Evolutionary conservation across 257 asterid species (phyloP), one percentile per base, ranked within the genome.

Genomic region (Nicotiana noctiflora): DNA sequence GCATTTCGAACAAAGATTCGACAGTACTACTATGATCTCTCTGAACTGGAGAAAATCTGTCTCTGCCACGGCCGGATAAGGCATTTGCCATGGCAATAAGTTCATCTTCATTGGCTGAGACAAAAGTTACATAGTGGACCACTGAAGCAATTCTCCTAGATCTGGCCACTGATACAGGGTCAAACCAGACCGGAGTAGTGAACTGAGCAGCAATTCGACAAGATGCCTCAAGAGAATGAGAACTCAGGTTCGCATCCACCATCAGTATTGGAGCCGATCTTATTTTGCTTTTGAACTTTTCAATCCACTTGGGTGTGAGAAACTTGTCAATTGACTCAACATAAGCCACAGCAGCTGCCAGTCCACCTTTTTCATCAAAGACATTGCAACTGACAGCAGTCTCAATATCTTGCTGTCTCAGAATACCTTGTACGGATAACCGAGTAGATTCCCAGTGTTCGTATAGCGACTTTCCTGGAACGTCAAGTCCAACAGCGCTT

Each of bases 31-130:
- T 49, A 21, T 34, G 57, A 67, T 84, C 86, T 80, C 82, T 87
- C 86, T 82, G 82, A 32, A 87, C 59, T 62, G 90, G 93, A 11
- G 65, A 56, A 81, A 89, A 92, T 74, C 65, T 79, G 55, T 89
- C 89, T 55, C 59, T 72, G 1, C 82, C 49, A n/a, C 55, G 72
- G 1, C 82, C 40, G 21, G 95, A 88, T 2, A 95, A 80, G 11
- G 95, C 91, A 81, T 92, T 93, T 87, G 97, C 98, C 98, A 95
- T 95, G 51, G 97, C 93, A 76, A 95, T 83, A 19, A 95, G 95
- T 88, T 95, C 98, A 75, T 93, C 91, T 86, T 92, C 98, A 59
- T 92, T 95, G 53, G 98, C 98, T 17, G 98, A 95, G 80, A 93
- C 87, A 63, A 89, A 94, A 82, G 94, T 91, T 87, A 94, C 98